These are phyloP conservation scores for Xylariales sp. DNA, from an alignment of 2,329 filamentous ascomycete species.

Conservation along the genomic window DNA sequence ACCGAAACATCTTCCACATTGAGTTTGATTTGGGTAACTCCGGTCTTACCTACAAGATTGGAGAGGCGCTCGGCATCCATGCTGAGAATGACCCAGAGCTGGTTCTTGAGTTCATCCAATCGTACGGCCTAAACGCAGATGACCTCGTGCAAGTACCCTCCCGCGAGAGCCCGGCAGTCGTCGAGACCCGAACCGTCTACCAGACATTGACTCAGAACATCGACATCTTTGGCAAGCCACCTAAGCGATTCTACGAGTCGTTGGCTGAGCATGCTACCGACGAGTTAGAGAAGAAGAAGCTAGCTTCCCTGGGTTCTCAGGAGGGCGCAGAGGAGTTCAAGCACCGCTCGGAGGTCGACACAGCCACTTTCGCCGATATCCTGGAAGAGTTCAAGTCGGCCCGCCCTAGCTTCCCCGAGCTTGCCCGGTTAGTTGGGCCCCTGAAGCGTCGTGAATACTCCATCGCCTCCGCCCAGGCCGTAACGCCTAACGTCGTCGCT, in stretches of 20 bases:
- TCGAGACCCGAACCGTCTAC: conserved; percentile 92
- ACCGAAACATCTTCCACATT: conserved; percentile 99
- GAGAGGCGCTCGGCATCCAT: conserved; percentile 95
- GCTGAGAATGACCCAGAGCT: conserved; percentile 88
- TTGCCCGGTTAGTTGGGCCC: conserved; percentile 86
- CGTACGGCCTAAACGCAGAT: conserved; percentile 84
- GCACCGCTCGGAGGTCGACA: conserved; percentile 89
- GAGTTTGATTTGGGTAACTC: conserved; percentile 95
- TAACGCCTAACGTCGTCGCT: conserved; percentile 87
- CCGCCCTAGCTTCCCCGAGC: conserved; percentile 87
- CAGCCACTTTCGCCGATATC: conserved; percentile 89
- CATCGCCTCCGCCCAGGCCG: conserved; percentile 97
- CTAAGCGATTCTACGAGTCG: conserved; percentile 97
- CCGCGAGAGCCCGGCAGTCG: conserved; percentile 76
- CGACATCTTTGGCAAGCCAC: conserved; percentile 95
- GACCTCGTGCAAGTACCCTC: conserved; percentile 92
- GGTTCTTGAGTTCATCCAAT: conserved; percentile 86
- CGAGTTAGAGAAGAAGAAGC: conserved; percentile 81
- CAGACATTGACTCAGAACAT: conserved; percentile 92
- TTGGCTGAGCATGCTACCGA: conserved; percentile 88
- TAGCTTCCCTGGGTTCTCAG: conserved; percentile 79
- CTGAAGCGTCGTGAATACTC: conserved; percentile 98
- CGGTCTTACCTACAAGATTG: conserved; percentile 94
- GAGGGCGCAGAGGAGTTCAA: conserved; percentile 93
- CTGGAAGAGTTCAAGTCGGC: conserved; percentile 91